Evolutionary conservation across 495 filamentous ascomycete genomes (phyloP), one percentile per base, ranked within the genome.

Genomic region (Bombardia bombarda): DNA sequence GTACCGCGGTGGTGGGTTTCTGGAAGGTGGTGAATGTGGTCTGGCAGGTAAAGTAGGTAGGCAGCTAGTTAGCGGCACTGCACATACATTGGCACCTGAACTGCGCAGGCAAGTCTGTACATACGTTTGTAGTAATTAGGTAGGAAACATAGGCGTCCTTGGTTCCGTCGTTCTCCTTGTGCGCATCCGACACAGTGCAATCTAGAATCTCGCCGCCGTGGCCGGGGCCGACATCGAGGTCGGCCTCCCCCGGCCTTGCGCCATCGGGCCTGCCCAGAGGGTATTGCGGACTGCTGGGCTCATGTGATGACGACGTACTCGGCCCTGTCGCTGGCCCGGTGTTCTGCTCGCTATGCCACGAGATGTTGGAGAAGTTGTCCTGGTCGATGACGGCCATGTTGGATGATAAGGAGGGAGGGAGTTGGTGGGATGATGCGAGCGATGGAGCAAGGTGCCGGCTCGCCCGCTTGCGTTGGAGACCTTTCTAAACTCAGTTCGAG

Each of bases 121-220:
- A 32, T 69, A 95, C 92, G 66, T 86, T 72, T 20, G 93, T 95
- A 33, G 87, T 89, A 45, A 97, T 87, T 20, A 89, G 67, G 65
- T 97, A 98, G 7, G 90, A 96, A 38, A 97, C 82, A 69, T 90
- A 98, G 38, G 87, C 84, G 67, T 97, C 90, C 64, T 95, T 96
- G 39, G 89, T 93, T n/a, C 93, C 90, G 55, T 96, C 88, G 52
- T 86, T 87, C 65, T 95, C 92, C 59, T 95, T 96, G 53, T 87
- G 72, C 14, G 92, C 89, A 32, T 79, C 72, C 34, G 78, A 76
- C 19, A 98, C 90, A 24, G 61, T 79, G 58, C 87, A 95, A 53
- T 95, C 86, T 32, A 98, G 74, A 20, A 77, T 75, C 39, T 89
- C 90, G 40, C 84, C 82, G 43, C 80, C 85, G 47, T 83, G 84